Evolutionary conservation across 257 asterid genomes (phyloP).

Genomic region (Ocimum tenuiflorum): DNA sequence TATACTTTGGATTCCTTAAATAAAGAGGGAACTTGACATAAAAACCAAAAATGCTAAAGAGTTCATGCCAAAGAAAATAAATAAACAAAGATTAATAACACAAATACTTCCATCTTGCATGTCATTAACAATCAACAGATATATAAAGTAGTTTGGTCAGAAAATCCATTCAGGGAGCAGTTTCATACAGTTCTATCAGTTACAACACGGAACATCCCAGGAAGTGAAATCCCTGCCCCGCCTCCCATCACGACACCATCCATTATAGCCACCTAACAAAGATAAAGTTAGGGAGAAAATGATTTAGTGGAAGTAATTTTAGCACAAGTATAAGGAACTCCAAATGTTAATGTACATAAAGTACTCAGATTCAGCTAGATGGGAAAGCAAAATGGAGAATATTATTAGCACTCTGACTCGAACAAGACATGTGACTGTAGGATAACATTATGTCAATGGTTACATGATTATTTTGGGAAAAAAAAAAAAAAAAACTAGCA

Average conservation of each 20-base stretch:
- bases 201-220: constrained; percentile 94
- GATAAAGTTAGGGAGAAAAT: not conserved
- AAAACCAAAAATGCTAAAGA: not conserved
- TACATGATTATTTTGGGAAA: too few species aligned
- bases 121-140: constrained; percentile 1
- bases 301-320: not conserved
- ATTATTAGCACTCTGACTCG: not conserved
- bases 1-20: not conserved
- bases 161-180: constrained; percentile 25
- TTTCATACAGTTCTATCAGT: constrained; percentile 92
- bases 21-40: not conserved
- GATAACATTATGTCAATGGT: not conserved
- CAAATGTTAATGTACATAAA: not conserved
- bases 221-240: constrained; percentile 93
- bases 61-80: not conserved
- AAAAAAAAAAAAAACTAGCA: not conserved
- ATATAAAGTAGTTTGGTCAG: constrained; percentile 14
- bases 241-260: constrained; percentile 90
- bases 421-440: not conserved
- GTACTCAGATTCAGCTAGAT: not conserved
- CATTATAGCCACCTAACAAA: constrained; percentile 82
- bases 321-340: constrained; percentile 9
- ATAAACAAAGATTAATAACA: not conserved
- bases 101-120: not conserved
- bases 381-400: not conserved